A percentile compares a stretch with the other conserved stretches of the same genome.
These are phyloP conservation scores for Candida lessepsii DNA, from an alignment of 805 yeast species.

Conservation along the genomic window DNA sequence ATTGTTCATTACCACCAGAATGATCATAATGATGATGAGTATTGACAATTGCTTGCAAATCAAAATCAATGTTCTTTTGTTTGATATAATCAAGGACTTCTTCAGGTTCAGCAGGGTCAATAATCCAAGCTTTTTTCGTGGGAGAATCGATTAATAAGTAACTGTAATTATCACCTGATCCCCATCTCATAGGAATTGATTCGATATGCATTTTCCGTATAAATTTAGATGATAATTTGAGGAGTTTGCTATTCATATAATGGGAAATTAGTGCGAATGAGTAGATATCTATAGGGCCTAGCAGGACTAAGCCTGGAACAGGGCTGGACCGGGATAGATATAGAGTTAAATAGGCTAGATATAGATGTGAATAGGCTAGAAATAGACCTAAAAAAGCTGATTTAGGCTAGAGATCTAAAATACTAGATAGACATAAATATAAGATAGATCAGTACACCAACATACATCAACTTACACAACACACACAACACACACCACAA, in stretches of 20 bases:
- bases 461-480: too few species aligned
- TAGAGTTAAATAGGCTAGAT: too few species aligned
- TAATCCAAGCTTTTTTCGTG: constrained; percentile 70
- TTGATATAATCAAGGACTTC: constrained; percentile 54
- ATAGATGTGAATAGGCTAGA: too few species aligned
- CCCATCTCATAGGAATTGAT: constrained; percentile 92
- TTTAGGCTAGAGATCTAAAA: too few species aligned
- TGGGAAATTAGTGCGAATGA: too few species aligned
- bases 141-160: constrained; percentile 71
- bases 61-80: constrained; percentile 39
- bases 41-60: constrained; percentile 77
- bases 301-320: too few species aligned
- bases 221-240: neutral
- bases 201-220: constrained; percentile 72
- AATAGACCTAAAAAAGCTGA: too few species aligned
- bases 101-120: constrained; percentile 89
- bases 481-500: too few species aligned
- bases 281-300: too few species aligned
- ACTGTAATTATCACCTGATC: constrained; percentile 86
- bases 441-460: too few species aligned
- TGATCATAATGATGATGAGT: constrained; percentile 98
- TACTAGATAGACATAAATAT: too few species aligned
- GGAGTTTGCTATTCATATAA: neutral
- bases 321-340: too few species aligned
- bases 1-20: constrained; percentile 73